phyloP scores from a whole-genome alignment of 345 rosid species.

The Eucalyptus pauciflora region DNA sequence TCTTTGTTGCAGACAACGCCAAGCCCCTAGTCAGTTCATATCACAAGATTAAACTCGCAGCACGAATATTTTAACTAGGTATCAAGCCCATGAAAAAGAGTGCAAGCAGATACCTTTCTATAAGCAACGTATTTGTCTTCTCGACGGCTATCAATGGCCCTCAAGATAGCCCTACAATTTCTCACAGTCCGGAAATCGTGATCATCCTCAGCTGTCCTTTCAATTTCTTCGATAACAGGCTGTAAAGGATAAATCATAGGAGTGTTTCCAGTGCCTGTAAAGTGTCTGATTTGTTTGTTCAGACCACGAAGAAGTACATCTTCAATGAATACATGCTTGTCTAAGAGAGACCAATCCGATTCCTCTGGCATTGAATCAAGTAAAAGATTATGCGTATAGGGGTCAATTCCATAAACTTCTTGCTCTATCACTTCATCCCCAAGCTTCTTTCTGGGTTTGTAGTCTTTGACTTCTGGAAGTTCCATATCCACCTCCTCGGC shows the following conservation, averaged over 20 bases:
- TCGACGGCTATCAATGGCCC: slow-evolving; percentile 76
- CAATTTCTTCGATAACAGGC: slow-evolving; percentile 84
- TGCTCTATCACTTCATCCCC: slow-evolving; percentile 94
- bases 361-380: slow-evolving; percentile 99
- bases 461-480: slow-evolving; percentile 99
- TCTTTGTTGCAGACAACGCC: slow-evolving; percentile 98
- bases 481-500: slow-evolving; percentile 96
- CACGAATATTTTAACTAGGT: background rate
- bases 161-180: slow-evolving; percentile 75
- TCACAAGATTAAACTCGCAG: background rate
- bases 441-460: slow-evolving; percentile 80
- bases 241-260: slow-evolving; percentile 79
- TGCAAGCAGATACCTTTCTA: slow-evolving; percentile 57
- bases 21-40: slow-evolving; percentile 55
- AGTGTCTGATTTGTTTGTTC: slow-evolving; percentile 77
- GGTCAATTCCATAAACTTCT: slow-evolving; percentile 99
- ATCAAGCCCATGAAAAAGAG: background rate
- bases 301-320: slow-evolving; percentile 72
- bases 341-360: slow-evolving; percentile 61
- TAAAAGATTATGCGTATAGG: slow-evolving; percentile 90
- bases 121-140: slow-evolving; percentile 96
- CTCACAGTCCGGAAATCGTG: slow-evolving; percentile 50
- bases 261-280: slow-evolving; percentile 84
- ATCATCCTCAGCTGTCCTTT: slow-evolving; percentile 52
- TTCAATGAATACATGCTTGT: slow-evolving; percentile 82